These are phyloP conservation scores for Beverwykella pulmonaria DNA, from an alignment of 495 filamentous ascomycete genomes.

Conservation along the genomic window DNA sequence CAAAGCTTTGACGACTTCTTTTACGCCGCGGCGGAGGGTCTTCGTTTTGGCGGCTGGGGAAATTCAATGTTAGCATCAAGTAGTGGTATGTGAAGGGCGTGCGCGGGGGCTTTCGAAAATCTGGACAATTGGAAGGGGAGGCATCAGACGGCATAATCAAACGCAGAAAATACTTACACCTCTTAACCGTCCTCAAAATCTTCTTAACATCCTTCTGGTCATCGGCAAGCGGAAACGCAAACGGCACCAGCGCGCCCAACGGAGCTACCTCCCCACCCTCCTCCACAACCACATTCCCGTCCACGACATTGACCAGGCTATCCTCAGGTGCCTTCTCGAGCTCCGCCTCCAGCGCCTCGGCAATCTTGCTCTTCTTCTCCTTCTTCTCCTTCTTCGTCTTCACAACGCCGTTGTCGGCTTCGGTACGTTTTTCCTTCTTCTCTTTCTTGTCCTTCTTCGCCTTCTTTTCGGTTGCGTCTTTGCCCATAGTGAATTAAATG, in stretches of 20 bases:
- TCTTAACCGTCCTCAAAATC: constrained; percentile 88
- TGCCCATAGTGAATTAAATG: constrained; percentile 39
- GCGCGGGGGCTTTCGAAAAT: background rate
- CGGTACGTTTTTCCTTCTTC: constrained; percentile 80
- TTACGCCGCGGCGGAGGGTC: constrained; percentile 93
- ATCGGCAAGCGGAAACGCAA: constrained; percentile 85
- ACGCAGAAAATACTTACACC: constrained; percentile 65
- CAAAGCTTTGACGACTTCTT: constrained; percentile 96
- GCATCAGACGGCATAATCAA: background rate
- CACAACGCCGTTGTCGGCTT: constrained; percentile 75
- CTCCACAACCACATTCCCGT: constrained; percentile 40
- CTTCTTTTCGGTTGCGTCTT: constrained; percentile 43
- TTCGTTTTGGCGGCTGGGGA: constrained; percentile 84
- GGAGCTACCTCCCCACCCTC: constrained; percentile 41
- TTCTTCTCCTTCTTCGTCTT: constrained; percentile 58
- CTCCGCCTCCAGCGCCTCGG: constrained; percentile 29
- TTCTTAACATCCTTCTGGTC: constrained; percentile 86
- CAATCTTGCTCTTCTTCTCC: constrained; percentile 31
- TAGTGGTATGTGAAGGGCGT: background rate
- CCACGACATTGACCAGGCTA: constrained; percentile 7
- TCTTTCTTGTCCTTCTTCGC: constrained; percentile 52
- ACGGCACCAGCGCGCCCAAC: constrained; percentile 81
- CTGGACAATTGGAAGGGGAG: background rate
- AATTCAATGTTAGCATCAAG: background rate
- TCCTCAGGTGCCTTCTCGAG: constrained; percentile 11